phyloP scores from a whole-genome alignment of 805 yeast species.

The Ogataea philodendri region DNA sequence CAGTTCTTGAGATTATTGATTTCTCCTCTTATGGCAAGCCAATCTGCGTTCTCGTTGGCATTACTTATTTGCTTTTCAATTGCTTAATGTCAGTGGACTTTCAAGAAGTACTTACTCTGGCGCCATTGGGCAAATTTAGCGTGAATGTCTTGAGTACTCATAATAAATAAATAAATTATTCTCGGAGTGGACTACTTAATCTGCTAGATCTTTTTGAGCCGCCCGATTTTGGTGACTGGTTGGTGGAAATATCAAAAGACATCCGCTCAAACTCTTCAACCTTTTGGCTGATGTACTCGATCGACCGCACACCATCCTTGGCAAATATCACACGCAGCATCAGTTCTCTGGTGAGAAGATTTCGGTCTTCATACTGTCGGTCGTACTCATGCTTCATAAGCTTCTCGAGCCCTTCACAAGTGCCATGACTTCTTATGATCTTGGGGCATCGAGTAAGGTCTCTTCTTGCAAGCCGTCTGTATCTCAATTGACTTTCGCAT shows the following conservation, averaged over 20 bases:
- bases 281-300: conserved; percentile 12
- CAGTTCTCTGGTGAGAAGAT: conserved; percentile 15
- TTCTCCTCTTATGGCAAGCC: conserved; percentile 9
- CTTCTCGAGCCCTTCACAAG: conserved; percentile 11
- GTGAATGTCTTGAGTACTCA: conserved; percentile 1
- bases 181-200: conserved; percentile 3
- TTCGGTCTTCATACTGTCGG: conserved; percentile 5
- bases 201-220: conserved; percentile 2
- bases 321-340: conserved; percentile 22
- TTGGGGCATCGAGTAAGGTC: too few relatives aligned
- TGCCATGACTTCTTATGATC: conserved; percentile 21
- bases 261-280: conserved; percentile 13
- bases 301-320: conserved; percentile 12
- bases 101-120: background rate
- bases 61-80: conserved; percentile 5
- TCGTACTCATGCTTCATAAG: conserved; percentile 11
- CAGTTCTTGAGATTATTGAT: conserved; percentile 21
- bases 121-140: background rate
- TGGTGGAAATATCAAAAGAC: background rate
- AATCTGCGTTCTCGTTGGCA: conserved; percentile 3
- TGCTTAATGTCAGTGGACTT: conserved; percentile 2
- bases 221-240: too few relatives aligned
- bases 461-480: background rate
- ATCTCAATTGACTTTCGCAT: conserved; percentile 10
- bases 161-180: conserved; percentile 1